phyloP scores from a whole-genome alignment of 2,329 filamentous ascomycete species.

The Penicillium sp. region DNA sequence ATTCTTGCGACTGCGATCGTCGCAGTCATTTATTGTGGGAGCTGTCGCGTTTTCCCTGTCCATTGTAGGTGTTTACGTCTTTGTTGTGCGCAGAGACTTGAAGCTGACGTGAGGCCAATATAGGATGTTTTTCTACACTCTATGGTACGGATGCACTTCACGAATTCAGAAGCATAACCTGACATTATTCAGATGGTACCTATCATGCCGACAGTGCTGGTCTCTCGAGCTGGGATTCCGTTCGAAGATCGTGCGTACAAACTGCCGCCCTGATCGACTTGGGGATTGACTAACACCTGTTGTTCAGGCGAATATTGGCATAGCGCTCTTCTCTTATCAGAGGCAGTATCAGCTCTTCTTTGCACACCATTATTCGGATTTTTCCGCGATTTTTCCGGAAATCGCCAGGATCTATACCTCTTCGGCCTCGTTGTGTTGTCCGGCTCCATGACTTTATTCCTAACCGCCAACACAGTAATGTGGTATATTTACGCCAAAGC shows the following conservation, averaged over 20 bases:
- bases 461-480: slow-evolving; percentile 49
- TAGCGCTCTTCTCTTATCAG: slow-evolving; percentile 18
- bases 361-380: slow-evolving; percentile 20
- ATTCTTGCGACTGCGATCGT: slow-evolving; percentile 53
- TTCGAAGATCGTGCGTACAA: slow-evolving; percentile 14
- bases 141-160: slow-evolving; percentile 6
- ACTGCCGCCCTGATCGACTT: not conserved
- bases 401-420: slow-evolving; percentile 58
- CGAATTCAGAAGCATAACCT: not conserved
- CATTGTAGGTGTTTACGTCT: slow-evolving; percentile 2
- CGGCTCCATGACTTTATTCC: slow-evolving; percentile 55
- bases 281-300: not conserved
- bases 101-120: not conserved
- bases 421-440: slow-evolving; percentile 53
- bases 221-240: slow-evolving; percentile 13
- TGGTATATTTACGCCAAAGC: slow-evolving; percentile 53
- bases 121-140: slow-evolving; percentile 21
- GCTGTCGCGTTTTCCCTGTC: slow-evolving; percentile 43
- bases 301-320: slow-evolving; percentile 20
- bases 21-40: slow-evolving; percentile 56
- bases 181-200: slow-evolving; percentile 16
- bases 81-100: not conserved
- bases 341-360: slow-evolving; percentile 15
- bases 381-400: slow-evolving; percentile 10
- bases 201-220: slow-evolving; percentile 15